Percentiles rank a stretch among this genome's conserved stretches.
Evolutionary conservation across 306 rosid species (phyloP).

Genomic region (Hylodesmum podocarpum): DNA sequence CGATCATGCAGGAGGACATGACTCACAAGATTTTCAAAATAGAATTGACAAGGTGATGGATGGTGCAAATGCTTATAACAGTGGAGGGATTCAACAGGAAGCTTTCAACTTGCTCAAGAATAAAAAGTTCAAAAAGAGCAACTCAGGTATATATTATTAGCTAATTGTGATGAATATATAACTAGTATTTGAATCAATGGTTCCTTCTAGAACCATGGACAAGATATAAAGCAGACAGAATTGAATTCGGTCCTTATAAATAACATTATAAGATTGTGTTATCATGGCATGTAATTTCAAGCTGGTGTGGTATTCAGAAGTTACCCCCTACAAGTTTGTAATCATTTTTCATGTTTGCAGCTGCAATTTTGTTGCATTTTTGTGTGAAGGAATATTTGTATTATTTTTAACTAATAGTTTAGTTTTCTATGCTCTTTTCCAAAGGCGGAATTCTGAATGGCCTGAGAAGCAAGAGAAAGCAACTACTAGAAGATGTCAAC

Average conservation of each 20-base stretch:
- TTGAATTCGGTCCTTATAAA: neutral
- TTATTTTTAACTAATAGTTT: neutral
- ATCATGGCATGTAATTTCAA: neutral
- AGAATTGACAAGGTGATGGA: conserved; percentile 28
- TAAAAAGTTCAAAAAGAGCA: conserved; percentile 51
- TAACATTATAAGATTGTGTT: neutral
- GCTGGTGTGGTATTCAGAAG: neutral
- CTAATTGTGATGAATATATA: neutral
- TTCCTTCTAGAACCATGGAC: neutral
- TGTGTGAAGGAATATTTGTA: neutral
- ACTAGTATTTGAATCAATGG: neutral
- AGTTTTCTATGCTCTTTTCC: neutral
- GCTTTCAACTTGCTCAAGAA: conserved; percentile 39
- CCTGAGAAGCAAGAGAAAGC: conserved; percentile 62
- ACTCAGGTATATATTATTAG: conserved; percentile 41
- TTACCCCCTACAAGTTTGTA: neutral
- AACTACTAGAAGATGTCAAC: conserved; percentile 45
- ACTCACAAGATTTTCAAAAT: conserved; percentile 33
- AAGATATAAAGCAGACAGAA: neutral
- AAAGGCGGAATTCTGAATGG: conserved; percentile 32
- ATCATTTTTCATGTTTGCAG: neutral
- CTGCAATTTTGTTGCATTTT: neutral
- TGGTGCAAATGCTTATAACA: conserved; percentile 14
- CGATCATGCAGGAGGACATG: conserved; percentile 51
- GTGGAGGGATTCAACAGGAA: conserved; percentile 30